Evolutionary conservation across 805 yeast species (phyloP).

Genomic region (Debaryomyces prosopidis): DNA sequence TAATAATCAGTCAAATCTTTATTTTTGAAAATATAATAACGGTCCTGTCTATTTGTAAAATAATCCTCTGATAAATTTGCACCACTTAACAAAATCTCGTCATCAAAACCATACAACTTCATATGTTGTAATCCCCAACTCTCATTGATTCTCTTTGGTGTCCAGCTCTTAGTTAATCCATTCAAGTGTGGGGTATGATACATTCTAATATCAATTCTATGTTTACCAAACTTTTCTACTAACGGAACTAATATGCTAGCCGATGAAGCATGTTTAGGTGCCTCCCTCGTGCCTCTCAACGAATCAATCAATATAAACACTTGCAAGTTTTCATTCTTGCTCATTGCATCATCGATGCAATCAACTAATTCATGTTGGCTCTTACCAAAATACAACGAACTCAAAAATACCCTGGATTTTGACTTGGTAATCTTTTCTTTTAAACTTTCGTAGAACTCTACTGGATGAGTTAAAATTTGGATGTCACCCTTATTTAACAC

Average conservation of each 20-base stretch:
- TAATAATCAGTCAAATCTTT: constrained; percentile 67
- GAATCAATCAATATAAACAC: constrained; percentile 83
- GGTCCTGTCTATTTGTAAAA: constrained; percentile 91
- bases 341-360: constrained; percentile 61
- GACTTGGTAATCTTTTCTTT: constrained; percentile 65
- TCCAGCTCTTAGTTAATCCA: constrained; percentile 60
- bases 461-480: constrained; percentile 64
- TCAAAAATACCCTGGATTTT: constrained; percentile 67
- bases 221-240: constrained; percentile 60
- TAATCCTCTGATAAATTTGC: constrained; percentile 92
- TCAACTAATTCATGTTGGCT: constrained; percentile 73
- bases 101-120: constrained; percentile 95
- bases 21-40: constrained; percentile 76
- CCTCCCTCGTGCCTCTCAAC: constrained; percentile 88
- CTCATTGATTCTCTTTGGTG: constrained; percentile 88
- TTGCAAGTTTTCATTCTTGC: constrained; percentile 56
- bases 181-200: constrained; percentile 86
- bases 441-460: constrained; percentile 66
- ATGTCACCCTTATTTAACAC: constrained; percentile 56
- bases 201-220: constrained; percentile 75
- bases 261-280: constrained; percentile 68
- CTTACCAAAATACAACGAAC: constrained; percentile 86
- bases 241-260: constrained; percentile 73
- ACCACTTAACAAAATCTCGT: constrained; percentile 84
- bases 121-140: constrained; percentile 94